Base-by-base conservation (phyloP, 768 basidiomycete species). In the Kwoniella mangroviensis region DNA sequence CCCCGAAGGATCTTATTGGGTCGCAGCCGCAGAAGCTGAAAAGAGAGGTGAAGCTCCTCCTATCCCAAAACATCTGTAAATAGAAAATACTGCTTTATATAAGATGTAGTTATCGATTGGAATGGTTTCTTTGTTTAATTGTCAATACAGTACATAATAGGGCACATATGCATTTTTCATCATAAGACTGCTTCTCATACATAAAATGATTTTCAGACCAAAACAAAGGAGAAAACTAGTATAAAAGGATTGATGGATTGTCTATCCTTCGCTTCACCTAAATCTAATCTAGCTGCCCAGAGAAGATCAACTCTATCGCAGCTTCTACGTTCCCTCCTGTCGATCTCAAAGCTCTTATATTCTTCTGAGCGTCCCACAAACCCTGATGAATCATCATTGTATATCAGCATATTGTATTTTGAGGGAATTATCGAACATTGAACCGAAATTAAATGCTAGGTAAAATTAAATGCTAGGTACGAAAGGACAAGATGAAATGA, bases 291-390 rank as follows among this genome's bases (percentile, higher is more conserved):
- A 79, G 49, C 54, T 76, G 91, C 0, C 92, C 93, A 52, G 86
- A 83, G 67, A 98, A 86, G 73, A 98, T 94, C 79, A 96, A 93
- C 84, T 97, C 94, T 75, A 98, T 91, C 56, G 94, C 94, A 22
- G 89, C 87, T 80, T 97, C 89, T 19, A 97, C 92, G 76, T 94
- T 94, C 12, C 95, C 94, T n/a, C 89, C 93, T 0, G 94, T 94
- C 59, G 92, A 93, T 10, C 93, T 86, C 53, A 98, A 85, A 4
- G 96, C 94, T 4, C 94, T 87, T 7, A 98, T 86, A 81, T 98
- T 98, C 86, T 94, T 92, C 52, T 88, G 82, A 9, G 93, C 93
- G 67, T 96, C 94, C 62, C 87, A 88, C 83, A 98, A 93, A 4
- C 79, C 81, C 79, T 79, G 34, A n/a, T 34, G 54, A 13, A 63